Conservation (phyloP, 2,329 filamentous ascomycete species). For the Tolypocladium inflatum region DNA sequence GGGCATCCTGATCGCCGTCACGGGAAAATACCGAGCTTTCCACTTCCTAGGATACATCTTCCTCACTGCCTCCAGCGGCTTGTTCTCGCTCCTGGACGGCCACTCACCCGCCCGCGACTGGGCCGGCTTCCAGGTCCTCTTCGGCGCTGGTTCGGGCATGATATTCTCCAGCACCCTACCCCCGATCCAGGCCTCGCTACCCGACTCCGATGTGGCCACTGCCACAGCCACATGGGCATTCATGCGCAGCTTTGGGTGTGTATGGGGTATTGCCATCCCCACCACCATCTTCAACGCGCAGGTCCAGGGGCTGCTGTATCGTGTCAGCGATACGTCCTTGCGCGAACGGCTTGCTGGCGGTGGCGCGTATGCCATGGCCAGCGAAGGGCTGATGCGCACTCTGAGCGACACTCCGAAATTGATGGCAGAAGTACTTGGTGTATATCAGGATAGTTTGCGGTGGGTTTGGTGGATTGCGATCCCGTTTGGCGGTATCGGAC, state of each 20-base stretch:
- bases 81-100: neutral
- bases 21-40: too few species aligned
- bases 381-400: too few species aligned
- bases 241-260: conserved; percentile 33
- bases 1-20: conserved; percentile 8
- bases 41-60: too few species aligned
- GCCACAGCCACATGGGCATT: conserved; percentile 34
- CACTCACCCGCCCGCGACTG: conserved; percentile 25
- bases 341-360: conserved; percentile 9
- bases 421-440: neutral
- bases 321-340: conserved; percentile 5
- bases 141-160: conserved; percentile 23
- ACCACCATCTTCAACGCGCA: conserved; percentile 24
- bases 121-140: conserved; percentile 33
- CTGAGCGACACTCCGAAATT: too few species aligned
- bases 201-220: conserved; percentile 25
- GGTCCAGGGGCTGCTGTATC: conserved; percentile 3
- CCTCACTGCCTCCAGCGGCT: too few species aligned
- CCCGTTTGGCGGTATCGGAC: too few species aligned
- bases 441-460: conserved; percentile 25
- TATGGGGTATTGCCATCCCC: conserved; percentile 35
- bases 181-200: conserved; percentile 29
- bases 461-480: conserved; percentile 12
- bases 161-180: conserved; percentile 31
- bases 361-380: conserved; percentile 15